A percentile compares a stretch with the other conserved stretches of the same genome.
phyloP scores from a whole-genome alignment of 2,329 filamentous ascomycete species.

The Aspergillus neotritici region DNA sequence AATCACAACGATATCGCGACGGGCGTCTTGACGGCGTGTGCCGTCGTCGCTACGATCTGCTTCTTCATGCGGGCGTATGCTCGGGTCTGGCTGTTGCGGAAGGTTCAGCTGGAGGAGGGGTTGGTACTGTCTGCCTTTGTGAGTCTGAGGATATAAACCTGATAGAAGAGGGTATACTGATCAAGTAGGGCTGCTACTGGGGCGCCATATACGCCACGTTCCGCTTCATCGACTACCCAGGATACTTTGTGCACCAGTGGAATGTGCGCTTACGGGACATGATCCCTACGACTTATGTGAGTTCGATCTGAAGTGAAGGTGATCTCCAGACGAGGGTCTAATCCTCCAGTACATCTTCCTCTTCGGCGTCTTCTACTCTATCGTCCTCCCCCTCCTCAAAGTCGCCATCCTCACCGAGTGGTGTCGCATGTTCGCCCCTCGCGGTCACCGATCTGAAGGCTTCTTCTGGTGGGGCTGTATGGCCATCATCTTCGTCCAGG shows the following conservation, averaged over 20 bases:
- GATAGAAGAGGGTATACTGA: no score
- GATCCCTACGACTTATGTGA: no score
- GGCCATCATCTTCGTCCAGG: conserved; percentile 27
- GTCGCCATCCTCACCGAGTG: conserved; percentile 42
- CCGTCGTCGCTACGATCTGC: conserved; percentile 15
- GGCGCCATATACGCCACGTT: conserved; percentile 19
- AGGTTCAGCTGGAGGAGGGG: conserved; percentile 18
- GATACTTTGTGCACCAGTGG: conserved; percentile 37
- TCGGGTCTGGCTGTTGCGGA: conserved; percentile 14
- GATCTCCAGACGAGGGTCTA: no score
- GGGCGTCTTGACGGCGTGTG: conserved; percentile 16
- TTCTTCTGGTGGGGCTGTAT: conserved; percentile 35
- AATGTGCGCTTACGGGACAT: conserved; percentile 19
- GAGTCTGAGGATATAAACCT: no score
- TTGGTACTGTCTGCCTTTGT: conserved; percentile 1
- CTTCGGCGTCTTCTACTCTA: conserved; percentile 33
- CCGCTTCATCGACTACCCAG: conserved; percentile 22
- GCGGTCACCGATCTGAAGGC: conserved; percentile 17
- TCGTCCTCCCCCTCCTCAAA: conserved; percentile 38
- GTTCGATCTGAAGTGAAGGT: no score
- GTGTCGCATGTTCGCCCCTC: conserved; percentile 34
- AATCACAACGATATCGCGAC: conserved; percentile 17
- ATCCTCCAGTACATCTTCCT: conserved; percentile 24
- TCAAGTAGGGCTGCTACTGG: conserved; percentile 8
- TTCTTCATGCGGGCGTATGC: conserved; percentile 13